Base-by-base conservation (phyloP, 768 basidiomycete species). In the Postia placenta region DNA sequence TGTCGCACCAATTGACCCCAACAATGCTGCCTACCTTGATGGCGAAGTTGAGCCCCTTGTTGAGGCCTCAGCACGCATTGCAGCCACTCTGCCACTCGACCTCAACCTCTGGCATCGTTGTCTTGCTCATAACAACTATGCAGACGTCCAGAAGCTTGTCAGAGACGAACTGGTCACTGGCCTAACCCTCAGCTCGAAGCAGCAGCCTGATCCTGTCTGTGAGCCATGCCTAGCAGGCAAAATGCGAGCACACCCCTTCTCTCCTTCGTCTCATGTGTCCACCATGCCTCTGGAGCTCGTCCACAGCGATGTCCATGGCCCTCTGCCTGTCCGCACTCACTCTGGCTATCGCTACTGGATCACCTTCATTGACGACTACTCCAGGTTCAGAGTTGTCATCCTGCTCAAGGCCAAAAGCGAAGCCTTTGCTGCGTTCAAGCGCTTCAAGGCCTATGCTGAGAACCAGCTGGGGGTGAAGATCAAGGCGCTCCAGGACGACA, bases 401-500 rank as follows among this genome's bases (percentile, higher is more conserved):
- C 49, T 57, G 14, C 48, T 65, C 6, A 46, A 43, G 4, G 30
- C 19, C 14, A 67, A 67, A 51, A 52, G 45, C 1, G 56, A 64
- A 3, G 35, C 55, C 1, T 63, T 65, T 25, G 45, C 42, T 4
- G 55, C 54, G 0, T 67, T 67, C 49, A 59, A 62, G 51, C 22
- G 43, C 7, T 68, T 57, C 55, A 64, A 68, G 30, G 59, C 64
- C 9, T 60, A 50, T 41, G 59, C 60, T 35, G 61, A 69, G 56
- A 67, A 56, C 30, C 50, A 63, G 42, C 51, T 27, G 2, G 52
- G 51, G 33, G 5, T 20, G 0, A 45, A 46, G 15, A 47, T 62
- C 45, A 58, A 60, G 26, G 38, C 26, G 1, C 44, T 64, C 11
- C 24, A 53, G 15, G 58, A 60, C 47, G 60, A 63, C 22, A 56